Conservation (phyloP, 352 stramenopile species). For the Pythium sp. region DNA sequence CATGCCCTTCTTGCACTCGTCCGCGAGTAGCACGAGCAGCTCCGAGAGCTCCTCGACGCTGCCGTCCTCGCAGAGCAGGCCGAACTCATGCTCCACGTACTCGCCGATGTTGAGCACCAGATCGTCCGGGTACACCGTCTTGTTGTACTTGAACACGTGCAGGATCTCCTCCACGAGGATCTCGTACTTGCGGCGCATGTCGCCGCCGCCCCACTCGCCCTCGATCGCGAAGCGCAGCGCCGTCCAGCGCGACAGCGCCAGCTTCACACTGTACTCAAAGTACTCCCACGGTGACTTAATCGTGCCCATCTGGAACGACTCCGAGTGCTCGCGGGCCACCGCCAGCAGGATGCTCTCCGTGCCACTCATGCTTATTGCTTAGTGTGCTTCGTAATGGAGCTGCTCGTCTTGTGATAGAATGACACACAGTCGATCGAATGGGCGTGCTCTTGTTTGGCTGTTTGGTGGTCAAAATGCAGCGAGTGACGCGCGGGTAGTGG, state of each 20-base stretch:
- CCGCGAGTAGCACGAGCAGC: conserved; percentile 58
- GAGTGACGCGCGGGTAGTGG: not conserved
- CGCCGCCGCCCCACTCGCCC: conserved; percentile 78
- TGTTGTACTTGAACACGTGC: conserved; percentile 81
- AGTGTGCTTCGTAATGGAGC: no score
- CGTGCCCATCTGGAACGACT: conserved; percentile 42
- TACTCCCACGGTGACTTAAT: conserved; percentile 80
- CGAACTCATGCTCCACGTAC: conserved; percentile 78
- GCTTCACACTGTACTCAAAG: conserved; percentile 82
- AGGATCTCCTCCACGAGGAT: conserved; percentile 78
- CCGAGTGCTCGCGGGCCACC: conserved; percentile 52
- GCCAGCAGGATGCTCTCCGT: conserved; percentile 53
- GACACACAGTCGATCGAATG: not conserved
- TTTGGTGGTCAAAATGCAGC: conserved; percentile 6
- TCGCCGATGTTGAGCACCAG: conserved; percentile 64
- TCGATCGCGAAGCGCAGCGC: conserved; percentile 83
- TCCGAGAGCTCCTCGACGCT: conserved; percentile 70
- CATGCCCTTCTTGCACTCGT: conserved; percentile 78
- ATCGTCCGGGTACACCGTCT: conserved; percentile 60
- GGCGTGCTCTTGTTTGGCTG: not conserved
- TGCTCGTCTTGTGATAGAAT: not conserved
- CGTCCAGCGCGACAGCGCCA: conserved; percentile 75
- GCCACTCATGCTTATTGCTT: conserved; percentile 27
- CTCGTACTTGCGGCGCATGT: conserved; percentile 80
- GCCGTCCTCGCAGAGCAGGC: conserved; percentile 74